Evolutionary conservation across 2,329 filamentous ascomycete species (phyloP).

Genomic region (Dactylellina sp.): DNA sequence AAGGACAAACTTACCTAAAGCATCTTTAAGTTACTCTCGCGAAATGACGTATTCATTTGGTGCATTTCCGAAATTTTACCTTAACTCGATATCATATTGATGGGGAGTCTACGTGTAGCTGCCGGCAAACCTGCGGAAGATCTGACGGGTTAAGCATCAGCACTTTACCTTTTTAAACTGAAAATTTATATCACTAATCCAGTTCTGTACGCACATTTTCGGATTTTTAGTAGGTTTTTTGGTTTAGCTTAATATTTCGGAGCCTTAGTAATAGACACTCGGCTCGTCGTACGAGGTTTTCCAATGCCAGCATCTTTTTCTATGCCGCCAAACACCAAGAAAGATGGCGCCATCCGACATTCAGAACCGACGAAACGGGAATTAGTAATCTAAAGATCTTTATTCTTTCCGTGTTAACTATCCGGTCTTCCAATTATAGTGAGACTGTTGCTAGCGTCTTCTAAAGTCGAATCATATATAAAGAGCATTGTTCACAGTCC

Average conservation of each 20-base stretch:
- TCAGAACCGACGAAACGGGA: slow-evolving; percentile 5
- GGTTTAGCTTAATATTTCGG: background rate
- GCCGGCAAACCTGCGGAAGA: too few species aligned
- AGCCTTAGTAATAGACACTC: too few species aligned
- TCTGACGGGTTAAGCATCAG: too few species aligned
- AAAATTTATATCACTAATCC: too few species aligned
- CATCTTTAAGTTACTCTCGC: too few species aligned
- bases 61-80: too few species aligned
- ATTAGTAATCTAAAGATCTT: slow-evolving; percentile 30
- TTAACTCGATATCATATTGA: too few species aligned
- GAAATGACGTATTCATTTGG: too few species aligned
- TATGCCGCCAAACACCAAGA: slow-evolving; percentile 36
- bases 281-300: slow-evolving; percentile 27
- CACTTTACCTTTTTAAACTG: too few species aligned
- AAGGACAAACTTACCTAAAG: too few species aligned
- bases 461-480: slow-evolving; percentile 3
- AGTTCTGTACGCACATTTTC: too few species aligned
- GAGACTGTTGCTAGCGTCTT: background rate
- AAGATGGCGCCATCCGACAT: slow-evolving; percentile 8
- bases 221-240: background rate
- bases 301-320: background rate
- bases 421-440: background rate
- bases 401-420: background rate
- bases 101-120: too few species aligned
- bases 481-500: background rate